Evolutionary conservation across 371 early-diverging fungal species (phyloP).

Genomic region (Mortierella sp.): DNA sequence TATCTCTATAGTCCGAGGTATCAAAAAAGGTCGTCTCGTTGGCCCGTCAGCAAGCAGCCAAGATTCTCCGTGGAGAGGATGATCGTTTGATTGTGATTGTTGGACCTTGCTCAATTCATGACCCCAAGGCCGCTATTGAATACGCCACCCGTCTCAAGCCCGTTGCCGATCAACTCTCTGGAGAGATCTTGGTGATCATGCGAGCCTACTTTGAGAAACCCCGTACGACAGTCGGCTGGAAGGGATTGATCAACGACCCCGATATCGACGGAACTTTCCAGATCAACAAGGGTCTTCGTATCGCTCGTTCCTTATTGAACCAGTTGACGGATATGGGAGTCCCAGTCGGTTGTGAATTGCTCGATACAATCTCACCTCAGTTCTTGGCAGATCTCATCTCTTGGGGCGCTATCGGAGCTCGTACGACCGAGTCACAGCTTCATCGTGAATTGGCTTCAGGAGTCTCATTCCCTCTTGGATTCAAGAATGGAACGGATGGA

Average conservation of each 20-base stretch:
- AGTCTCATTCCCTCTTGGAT: constrained; percentile 90
- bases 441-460: constrained; percentile 93
- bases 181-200: constrained; percentile 89
- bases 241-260: constrained; percentile 90
- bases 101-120: constrained; percentile 95
- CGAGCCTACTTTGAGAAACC: constrained; percentile 97
- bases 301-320: constrained; percentile 80
- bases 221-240: constrained; percentile 95
- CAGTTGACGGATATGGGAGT: constrained; percentile 82
- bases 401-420: constrained; percentile 94
- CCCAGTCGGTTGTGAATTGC: constrained; percentile 87
- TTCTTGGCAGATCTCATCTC: constrained; percentile 78
- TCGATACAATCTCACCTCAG: constrained; percentile 78
- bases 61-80: constrained; percentile 80
- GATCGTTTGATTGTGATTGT: constrained; percentile 87
- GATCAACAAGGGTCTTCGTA: constrained; percentile 92
- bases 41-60: constrained; percentile 66
- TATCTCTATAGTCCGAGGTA: constrained; percentile 45
- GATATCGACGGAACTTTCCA: constrained; percentile 75
- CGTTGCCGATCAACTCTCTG: constrained; percentile 65
- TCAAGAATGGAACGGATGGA: constrained; percentile 96
- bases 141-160: constrained; percentile 69
- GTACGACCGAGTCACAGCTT: constrained; percentile 95
- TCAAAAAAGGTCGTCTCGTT: constrained; percentile 64
- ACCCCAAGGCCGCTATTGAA: constrained; percentile 87